Evolutionary conservation across 108 stramenopile species (phyloP).

Genomic region (Epipyxis sp.): DNA sequence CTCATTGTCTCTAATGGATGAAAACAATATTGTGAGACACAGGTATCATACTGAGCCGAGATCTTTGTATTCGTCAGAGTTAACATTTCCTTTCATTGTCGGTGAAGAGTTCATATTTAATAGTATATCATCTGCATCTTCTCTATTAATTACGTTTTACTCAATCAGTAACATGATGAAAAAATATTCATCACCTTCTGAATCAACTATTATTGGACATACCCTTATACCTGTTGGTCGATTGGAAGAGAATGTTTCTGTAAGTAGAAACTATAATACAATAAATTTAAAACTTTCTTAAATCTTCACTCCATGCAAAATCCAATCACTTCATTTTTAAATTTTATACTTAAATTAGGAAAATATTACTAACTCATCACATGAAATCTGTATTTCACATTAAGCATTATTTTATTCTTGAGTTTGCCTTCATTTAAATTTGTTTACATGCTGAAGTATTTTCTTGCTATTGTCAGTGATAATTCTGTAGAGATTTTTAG

Average conservation of each 20-base stretch:
- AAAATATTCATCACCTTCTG: not conserved
- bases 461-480: too few species aligned
- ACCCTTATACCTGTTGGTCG: not conserved
- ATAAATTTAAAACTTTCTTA: too few species aligned
- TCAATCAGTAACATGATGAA: not conserved
- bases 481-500: too few species aligned
- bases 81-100: too few species aligned
- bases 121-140: not conserved
- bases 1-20: too few species aligned
- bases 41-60: too few species aligned
- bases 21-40: too few species aligned
- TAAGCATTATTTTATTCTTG: not conserved
- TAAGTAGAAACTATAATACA: not conserved
- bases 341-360: not conserved
- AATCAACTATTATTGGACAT: not conserved
- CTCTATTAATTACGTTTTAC: not conserved
- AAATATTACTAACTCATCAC: too few species aligned
- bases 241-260: not conserved
- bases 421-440: not conserved
- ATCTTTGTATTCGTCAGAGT: too few species aligned
- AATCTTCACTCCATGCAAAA: not conserved
- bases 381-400: not conserved
- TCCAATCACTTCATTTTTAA: not conserved
- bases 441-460: not conserved
- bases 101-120: constrained; percentile 17